Evolutionary conservation across 2,329 filamentous ascomycete genomes (phyloP).

Genomic region (Botryosphaeria dothidea): DNA sequence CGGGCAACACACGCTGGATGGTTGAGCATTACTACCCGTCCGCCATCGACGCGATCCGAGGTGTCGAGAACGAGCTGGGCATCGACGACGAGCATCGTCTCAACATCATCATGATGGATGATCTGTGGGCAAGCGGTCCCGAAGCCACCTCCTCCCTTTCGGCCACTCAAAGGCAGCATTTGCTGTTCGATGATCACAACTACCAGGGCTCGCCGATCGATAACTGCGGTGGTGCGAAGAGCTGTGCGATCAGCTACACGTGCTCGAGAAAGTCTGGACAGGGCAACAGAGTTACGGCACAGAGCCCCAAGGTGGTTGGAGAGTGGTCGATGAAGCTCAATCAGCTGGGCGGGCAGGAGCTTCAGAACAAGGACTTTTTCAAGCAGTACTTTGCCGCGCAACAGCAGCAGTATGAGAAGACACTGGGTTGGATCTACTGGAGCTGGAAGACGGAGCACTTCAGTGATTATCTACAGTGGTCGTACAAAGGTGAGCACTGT

Average conservation of each 20-base stretch:
- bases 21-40: conserved; percentile 47
- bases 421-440: conserved; percentile 62
- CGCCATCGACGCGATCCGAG: conserved; percentile 49
- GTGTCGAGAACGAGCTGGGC: conserved; percentile 48
- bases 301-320: conserved; percentile 50
- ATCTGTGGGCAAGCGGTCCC: conserved; percentile 44
- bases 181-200: conserved; percentile 57
- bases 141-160: neutral
- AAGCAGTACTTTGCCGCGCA: conserved; percentile 59
- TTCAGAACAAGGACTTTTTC: conserved; percentile 51
- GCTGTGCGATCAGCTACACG: conserved; percentile 36
- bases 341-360: neutral
- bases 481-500: conserved; percentile 47
- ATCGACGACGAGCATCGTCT: conserved; percentile 47
- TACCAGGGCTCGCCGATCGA: conserved; percentile 52
- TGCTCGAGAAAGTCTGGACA: neutral
- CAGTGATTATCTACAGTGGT: conserved; percentile 40
- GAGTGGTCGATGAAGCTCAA: conserved; percentile 60
- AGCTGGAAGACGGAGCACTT: conserved; percentile 59
- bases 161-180: neutral
- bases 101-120: conserved; percentile 58
- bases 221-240: conserved; percentile 52
- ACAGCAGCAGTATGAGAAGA: conserved; percentile 55
- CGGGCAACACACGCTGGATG: conserved; percentile 11
- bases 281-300: neutral